These are phyloP conservation scores for Aspergillus carbonarius DNA, from an alignment of 2,329 filamentous ascomycete species.

Conservation along the genomic window DNA sequence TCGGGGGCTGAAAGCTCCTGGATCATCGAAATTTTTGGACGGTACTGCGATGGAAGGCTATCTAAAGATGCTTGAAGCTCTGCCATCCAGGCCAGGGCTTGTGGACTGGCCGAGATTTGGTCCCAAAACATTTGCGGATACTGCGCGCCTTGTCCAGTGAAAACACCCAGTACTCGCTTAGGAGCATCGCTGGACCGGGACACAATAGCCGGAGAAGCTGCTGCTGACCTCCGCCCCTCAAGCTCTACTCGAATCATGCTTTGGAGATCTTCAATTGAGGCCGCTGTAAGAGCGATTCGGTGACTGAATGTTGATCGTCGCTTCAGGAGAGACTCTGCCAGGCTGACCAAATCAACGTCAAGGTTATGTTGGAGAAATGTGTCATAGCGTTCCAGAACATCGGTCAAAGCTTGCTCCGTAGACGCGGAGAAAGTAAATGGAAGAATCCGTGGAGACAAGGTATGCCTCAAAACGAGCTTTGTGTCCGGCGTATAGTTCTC, in stretches of 20 bases:
- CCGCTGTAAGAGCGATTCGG: background rate
- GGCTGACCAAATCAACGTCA: background rate
- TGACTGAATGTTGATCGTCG: background rate
- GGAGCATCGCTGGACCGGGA: background rate
- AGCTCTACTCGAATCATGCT: background rate
- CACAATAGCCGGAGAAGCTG: background rate
- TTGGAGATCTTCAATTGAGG: background rate
- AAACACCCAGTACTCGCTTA: slow-evolving; percentile 23
- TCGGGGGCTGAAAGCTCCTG: slow-evolving; percentile 20
- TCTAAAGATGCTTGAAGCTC: slow-evolving; percentile 15
- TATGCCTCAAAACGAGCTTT: background rate
- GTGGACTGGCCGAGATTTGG: slow-evolving; percentile 14
- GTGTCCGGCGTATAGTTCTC: slow-evolving; percentile 23
- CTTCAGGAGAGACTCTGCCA: background rate
- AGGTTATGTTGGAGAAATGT: background rate
- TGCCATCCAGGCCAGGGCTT: slow-evolving; percentile 17
- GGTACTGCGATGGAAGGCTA: slow-evolving; percentile 20
- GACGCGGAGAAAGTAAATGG: slow-evolving; percentile 26
- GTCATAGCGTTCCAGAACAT: slow-evolving; percentile 7
- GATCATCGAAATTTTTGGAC: slow-evolving; percentile 22
- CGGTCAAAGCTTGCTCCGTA: slow-evolving; percentile 17
- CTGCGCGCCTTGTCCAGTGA: slow-evolving; percentile 35
- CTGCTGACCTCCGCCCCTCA: background rate
- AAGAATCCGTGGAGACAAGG: background rate
- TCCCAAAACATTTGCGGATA: slow-evolving; percentile 31